Evolutionary conservation across 2,329 filamentous ascomycete genomes (phyloP).

Genomic region (Myotisia sp.): DNA sequence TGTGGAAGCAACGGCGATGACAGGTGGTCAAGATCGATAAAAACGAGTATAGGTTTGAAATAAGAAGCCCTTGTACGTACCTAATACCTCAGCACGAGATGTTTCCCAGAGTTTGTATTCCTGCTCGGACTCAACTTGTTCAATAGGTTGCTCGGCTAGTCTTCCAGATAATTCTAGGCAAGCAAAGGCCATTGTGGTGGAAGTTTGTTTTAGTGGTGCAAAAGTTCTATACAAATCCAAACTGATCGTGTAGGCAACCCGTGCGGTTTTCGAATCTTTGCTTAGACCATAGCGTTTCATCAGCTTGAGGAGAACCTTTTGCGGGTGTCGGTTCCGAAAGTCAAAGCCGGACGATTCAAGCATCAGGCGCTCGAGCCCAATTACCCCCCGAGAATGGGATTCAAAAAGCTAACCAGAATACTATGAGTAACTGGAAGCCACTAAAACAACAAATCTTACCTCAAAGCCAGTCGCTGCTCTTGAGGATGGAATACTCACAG

Average conservation of each 20-base stretch:
- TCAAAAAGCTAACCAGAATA: conserved; percentile 56
- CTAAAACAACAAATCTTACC: neutral
- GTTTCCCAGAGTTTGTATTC: conserved; percentile 39
- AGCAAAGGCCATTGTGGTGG: conserved; percentile 69
- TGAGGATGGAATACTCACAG: conserved; percentile 38
- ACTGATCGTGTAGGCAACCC: conserved; percentile 64
- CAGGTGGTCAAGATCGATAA: too few species aligned
- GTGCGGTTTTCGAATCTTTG: conserved; percentile 21
- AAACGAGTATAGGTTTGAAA: too few species aligned
- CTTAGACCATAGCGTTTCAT: conserved; percentile 45
- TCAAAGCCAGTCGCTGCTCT: neutral
- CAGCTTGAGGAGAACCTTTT: conserved; percentile 72
- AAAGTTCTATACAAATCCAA: conserved; percentile 89
- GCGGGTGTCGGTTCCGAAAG: conserved; percentile 77
- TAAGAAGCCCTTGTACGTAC: conserved; percentile 20
- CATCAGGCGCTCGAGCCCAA: conserved; percentile 81
- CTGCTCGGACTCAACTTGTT: conserved; percentile 33
- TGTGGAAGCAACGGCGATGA: too few species aligned
- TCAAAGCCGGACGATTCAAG: conserved; percentile 89
- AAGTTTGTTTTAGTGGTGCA: conserved; percentile 77
- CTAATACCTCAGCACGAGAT: conserved; percentile 34
- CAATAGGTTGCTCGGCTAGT: conserved; percentile 44
- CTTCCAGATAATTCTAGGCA: conserved; percentile 67
- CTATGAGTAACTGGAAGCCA: neutral
- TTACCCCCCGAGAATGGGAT: conserved; percentile 60